Base-by-base conservation (phyloP, 2,329 filamentous ascomycete species). In the Proliferodiscus dingleyae region DNA sequence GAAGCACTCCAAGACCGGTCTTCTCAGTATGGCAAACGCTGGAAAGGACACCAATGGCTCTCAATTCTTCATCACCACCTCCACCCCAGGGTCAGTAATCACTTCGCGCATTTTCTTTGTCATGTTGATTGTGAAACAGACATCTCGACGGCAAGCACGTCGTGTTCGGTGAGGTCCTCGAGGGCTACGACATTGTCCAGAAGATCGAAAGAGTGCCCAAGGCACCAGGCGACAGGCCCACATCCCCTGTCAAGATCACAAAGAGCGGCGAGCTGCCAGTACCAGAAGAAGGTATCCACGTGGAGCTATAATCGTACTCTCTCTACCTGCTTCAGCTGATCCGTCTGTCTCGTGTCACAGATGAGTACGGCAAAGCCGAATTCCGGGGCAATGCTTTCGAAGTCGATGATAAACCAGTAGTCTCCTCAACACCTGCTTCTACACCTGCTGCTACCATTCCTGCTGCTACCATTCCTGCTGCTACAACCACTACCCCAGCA, bases 211-310 rank as follows among this genome's bases (percentile, higher is more conserved):
- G 83, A 60, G 74, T 75, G 56, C 68, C 78, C 63, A 91, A 85
- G 65, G 68, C 66, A 53, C 59, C 72, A 36, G 77, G 78, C 58
- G 85, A 90, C 72, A 85, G 81, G 71, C 88, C 88, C 22, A 64
- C 66, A 52, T 70, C 82, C 70, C 64, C 74, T 16, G 74, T 93
- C 70, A 90, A 82, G 75, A 89, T 94, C 63, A 77, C 68, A 66
- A 87, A 89, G 78, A 88, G 85, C 70, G 88, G 88, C 68, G 87
- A 91, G 76, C 73, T 93, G 60, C 78, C 83, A 67, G 83, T 90
- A 57, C 85, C 87, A 66, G 74, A 81, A 75, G 88, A 93, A 93
- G 88, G 88, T 93, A 91, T 89, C 75, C 85, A 89, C 72, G 79
- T 83, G 72, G 87, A 93, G 73, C 85, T 93, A 70, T 93, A 85